Conservation (phyloP, 768 basidiomycete genomes). For the Solioccasus polychromus region DNA sequence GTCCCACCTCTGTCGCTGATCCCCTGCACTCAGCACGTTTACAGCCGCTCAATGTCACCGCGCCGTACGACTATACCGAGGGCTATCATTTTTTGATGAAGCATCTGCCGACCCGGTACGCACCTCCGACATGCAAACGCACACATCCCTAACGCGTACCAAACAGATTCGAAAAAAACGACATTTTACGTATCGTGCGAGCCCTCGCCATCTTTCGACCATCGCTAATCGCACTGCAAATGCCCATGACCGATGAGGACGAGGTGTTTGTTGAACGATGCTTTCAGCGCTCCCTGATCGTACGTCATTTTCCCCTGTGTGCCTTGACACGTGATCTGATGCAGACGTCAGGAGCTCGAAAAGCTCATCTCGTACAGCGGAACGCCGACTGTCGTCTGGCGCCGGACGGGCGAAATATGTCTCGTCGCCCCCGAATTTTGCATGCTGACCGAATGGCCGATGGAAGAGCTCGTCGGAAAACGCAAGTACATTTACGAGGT, state of each 20-base stretch:
- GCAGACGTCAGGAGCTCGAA: constrained; percentile 75
- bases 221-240: constrained; percentile 96
- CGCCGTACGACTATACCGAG: constrained; percentile 92
- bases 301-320: constrained; percentile 36
- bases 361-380: constrained; percentile 97
- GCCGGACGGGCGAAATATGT: constrained; percentile 96
- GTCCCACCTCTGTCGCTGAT: constrained; percentile 19
- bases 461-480: constrained; percentile 69
- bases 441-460: constrained; percentile 87
- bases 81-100: constrained; percentile 98
- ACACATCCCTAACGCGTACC: constrained; percentile 41
- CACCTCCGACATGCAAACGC: constrained; percentile 35
- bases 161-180: constrained; percentile 90
- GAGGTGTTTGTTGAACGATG: constrained; percentile 95
- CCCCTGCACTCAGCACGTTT: constrained; percentile 53
- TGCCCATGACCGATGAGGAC: constrained; percentile 95
- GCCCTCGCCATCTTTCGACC: constrained; percentile 94
- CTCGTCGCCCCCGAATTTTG: constrained; percentile 96
- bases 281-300: constrained; percentile 90
- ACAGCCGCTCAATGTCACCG: constrained; percentile 57
- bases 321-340: constrained; percentile 1
- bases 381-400: constrained; percentile 97
- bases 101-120: constrained; percentile 79
- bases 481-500: constrained; percentile 47
- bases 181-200: constrained; percentile 90